Evolutionary conservation across 208 protist genomes (phyloP), one percentile per base, ranked within the genome.

Genomic region (Trypanosoma melophagium): DNA sequence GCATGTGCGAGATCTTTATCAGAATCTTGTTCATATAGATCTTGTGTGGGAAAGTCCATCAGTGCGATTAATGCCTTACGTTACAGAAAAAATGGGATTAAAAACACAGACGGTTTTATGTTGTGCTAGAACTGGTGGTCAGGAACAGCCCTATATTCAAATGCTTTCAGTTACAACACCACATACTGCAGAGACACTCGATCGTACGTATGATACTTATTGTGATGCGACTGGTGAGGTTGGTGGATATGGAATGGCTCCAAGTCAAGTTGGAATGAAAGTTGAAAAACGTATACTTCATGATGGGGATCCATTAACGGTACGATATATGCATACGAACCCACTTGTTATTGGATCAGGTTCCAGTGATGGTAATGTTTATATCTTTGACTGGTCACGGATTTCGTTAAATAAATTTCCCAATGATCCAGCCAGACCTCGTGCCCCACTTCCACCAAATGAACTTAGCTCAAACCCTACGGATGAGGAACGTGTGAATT

Each of bases 361-460:
- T 25, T 95, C 89, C 3, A 92, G 76, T 66, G 80, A 97, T 66
- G 87, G 82, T 13, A 81, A 83, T 74, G 66, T 80, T 14, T 97
- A 97, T 71, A 75, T 97, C 19, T 94, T 97, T 72, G 92, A 97
- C 76, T 94, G 90, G 88, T 94, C 89, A 50, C 76, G 83, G 0
- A 86, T 97, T 44, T 84, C 90, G 25, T 77, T 95, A 10, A 89
- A 90, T 53, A 79, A 82, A 59, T 94, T 89, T 67, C 92, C 92
- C 0, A 97, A 97, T 69, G 87, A 97, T 71, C 92, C 92, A 7
- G 77, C 83, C 14, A 86, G 92, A 1, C 92, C 92, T 1, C 84
- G 87, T 14, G 89, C 87, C 3, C 89, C 89, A n/a, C 80, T 97
- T 35, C 92, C 89, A 49, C 86, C 92, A 17, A 94, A 94, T 69